phyloP scores from a whole-genome alignment of 179 eudicot genomes.

The Spinacia oleracea region DNA sequence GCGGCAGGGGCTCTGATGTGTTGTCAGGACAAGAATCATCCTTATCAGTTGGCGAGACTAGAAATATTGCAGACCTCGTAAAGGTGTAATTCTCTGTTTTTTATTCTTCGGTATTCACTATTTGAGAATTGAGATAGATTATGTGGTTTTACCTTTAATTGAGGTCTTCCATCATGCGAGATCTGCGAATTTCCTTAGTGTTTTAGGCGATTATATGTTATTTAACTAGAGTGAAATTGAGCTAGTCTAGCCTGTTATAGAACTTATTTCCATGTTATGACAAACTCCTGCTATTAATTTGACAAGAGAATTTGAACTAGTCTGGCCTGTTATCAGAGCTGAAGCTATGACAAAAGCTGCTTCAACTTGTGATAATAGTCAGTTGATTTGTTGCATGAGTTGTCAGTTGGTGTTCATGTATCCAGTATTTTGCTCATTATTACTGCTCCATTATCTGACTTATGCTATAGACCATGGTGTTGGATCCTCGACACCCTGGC shows the following conservation, averaged over 20 bases:
- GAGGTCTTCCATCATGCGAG: background rate
- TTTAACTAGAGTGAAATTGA: constrained; percentile 8
- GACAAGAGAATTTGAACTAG: no score
- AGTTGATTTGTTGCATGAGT: background rate
- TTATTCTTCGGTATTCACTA: constrained; percentile 13
- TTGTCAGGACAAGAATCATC: constrained; percentile 38
- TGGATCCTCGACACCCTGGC: background rate
- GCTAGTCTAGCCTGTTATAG: background rate
- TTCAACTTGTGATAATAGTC: background rate
- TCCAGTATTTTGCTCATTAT: background rate
- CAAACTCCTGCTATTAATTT: background rate
- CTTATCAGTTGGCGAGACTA: constrained; percentile 32
- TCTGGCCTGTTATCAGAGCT: no score
- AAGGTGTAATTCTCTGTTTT: constrained; percentile 40
- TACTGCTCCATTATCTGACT: background rate
- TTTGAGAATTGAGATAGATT: constrained; percentile 8
- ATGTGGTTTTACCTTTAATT: background rate
- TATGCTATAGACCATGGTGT: background rate
- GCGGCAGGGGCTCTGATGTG: constrained; percentile 29
- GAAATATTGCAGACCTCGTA: constrained; percentile 35
- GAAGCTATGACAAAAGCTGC: no score
- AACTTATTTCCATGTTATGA: background rate
- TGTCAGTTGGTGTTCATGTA: constrained; percentile 12
- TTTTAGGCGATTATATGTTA: background rate
- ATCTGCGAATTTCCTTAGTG: background rate